These are phyloP conservation scores for Fagopyrum esculentum DNA, from an alignment of 148 eudicot genomes.

Conservation along the genomic window DNA sequence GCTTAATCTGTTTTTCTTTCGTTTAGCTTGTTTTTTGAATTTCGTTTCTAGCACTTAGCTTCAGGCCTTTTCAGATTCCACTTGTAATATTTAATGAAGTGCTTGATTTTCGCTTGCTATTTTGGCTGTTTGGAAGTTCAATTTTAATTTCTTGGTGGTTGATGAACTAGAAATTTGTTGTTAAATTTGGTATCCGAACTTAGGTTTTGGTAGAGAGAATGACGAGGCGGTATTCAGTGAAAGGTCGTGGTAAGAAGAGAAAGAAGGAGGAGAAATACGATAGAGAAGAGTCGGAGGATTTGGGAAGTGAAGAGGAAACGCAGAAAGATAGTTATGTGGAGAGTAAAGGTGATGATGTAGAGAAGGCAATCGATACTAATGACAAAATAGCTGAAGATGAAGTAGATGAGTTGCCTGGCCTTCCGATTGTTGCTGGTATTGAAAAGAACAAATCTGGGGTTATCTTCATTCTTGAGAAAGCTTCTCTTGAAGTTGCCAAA, in stretches of 20 bases:
- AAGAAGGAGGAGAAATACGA: conserved; percentile 53
- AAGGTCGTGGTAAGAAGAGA: conserved; percentile 65
- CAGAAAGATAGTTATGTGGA: conserved; percentile 5
- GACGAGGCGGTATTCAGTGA: conserved; percentile 50
- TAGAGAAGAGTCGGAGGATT: conserved; percentile 26
- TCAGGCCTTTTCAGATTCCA: no score
- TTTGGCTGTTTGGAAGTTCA: not conserved
- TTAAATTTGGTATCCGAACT: not conserved
- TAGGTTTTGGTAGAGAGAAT: conserved; percentile 29
- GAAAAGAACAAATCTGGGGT: conserved; percentile 40
- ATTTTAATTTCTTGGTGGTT: not conserved
- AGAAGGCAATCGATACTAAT: conserved; percentile 4
- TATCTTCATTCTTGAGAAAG: conserved; percentile 79
- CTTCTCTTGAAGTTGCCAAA: conserved; percentile 87
- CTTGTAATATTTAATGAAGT: no score
- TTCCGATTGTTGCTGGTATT: conserved; percentile 42
- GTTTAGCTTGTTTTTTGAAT: no score
- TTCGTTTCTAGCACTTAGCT: no score
- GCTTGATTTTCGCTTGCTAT: no score
- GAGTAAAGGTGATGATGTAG: conserved; percentile 17
- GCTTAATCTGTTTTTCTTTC: no score
- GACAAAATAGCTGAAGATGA: conserved; percentile 29
- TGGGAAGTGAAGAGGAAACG: conserved; percentile 18
- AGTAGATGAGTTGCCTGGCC: conserved; percentile 44
- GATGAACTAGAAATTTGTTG: not conserved